Evolutionary conservation across 2,329 filamentous ascomycete genomes (phyloP), one percentile per base, ranked within the genome.

Genomic region (Claviceps humidiphila): DNA sequence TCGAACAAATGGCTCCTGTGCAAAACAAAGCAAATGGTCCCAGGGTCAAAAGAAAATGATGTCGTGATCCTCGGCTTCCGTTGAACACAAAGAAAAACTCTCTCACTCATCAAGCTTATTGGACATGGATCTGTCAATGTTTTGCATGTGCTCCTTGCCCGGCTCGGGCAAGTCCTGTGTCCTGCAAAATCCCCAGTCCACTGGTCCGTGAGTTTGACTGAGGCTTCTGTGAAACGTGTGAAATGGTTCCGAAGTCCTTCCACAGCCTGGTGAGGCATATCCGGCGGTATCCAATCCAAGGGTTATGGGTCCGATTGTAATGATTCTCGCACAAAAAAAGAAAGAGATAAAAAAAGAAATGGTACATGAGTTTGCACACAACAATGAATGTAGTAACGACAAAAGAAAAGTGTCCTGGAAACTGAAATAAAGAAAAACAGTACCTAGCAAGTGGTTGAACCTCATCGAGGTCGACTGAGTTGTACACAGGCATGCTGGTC

Each of bases 371-470:
- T 51, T 42, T n/a, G 14, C 51, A 63, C 47, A 49, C 34, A 48
- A 54, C 51, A 9, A 57, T 54, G 49, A 41, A 7, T 3, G 1
- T 5, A 22, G 7, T 13, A 4, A 41, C 2, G 7, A 45, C 13
- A 63, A 66, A 52, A 67, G 62, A 71, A 60, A 64, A 63, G 66
- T 34, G 13, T 67, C 70, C 72, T 68, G 68, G 70, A 66, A 66
- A 60, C 59, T 64, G 45, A 54, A 66, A 61, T 59, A 66, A 71
- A 66, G 71, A 71, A 74, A 73, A 73, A 72, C 74, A 78, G 71
- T 81, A 81, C 78, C 78, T 81, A 71, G 75, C 72, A 64, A 78
- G 74, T 63, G 75, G 76, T 64, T 77, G 73, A 68, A 77, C 75
- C 68, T 80, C 76, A 66, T 78, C 75, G 69, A 78, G 73, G 64